phyloP scores from a whole-genome alignment of 2,329 filamentous ascomycete genomes.

The Penicillium corylophilum region DNA sequence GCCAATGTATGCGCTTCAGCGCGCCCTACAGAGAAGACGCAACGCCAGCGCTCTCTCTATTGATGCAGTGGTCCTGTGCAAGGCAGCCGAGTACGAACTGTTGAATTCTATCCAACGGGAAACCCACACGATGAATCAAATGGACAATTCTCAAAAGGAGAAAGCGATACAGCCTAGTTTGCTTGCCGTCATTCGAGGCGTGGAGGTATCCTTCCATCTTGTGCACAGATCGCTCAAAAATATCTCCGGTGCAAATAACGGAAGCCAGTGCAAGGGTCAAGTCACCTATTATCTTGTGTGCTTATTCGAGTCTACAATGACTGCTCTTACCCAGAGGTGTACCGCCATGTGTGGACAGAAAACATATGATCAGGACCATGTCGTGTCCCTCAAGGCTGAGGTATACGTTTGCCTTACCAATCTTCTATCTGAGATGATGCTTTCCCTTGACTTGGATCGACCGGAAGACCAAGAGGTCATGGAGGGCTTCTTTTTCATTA shows the following conservation, averaged over 20 bases:
- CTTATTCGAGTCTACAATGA: constrained; percentile 33
- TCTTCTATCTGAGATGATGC: constrained; percentile 32
- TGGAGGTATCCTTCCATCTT: constrained; percentile 27
- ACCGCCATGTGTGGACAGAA: constrained; percentile 9
- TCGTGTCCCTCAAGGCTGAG: neutral
- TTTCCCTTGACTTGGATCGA: constrained; percentile 27
- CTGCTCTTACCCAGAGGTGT: constrained; percentile 28
- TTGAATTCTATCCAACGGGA: constrained; percentile 12
- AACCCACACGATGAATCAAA: neutral
- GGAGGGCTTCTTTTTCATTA: constrained; percentile 42
- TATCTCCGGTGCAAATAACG: constrained; percentile 17
- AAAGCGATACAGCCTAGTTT: constrained; percentile 17
- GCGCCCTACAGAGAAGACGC: constrained; percentile 30
- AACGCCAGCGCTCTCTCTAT: constrained; percentile 23
- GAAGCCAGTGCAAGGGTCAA: constrained; percentile 16
- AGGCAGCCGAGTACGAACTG: constrained; percentile 26
- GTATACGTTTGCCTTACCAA: constrained; percentile 21
- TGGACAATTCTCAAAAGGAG: neutral
- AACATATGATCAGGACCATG: neutral
- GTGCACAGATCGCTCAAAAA: constrained; percentile 31
- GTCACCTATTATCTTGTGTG: constrained; percentile 36
- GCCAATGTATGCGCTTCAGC: constrained; percentile 36
- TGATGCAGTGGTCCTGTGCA: constrained; percentile 29
- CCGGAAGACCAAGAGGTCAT: constrained; percentile 34
- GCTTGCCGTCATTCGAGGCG: constrained; percentile 17